These are phyloP conservation scores for Houttuynia cordata DNA, from an alignment of 164 flowering plant genomes.

Conservation along the genomic window DNA sequence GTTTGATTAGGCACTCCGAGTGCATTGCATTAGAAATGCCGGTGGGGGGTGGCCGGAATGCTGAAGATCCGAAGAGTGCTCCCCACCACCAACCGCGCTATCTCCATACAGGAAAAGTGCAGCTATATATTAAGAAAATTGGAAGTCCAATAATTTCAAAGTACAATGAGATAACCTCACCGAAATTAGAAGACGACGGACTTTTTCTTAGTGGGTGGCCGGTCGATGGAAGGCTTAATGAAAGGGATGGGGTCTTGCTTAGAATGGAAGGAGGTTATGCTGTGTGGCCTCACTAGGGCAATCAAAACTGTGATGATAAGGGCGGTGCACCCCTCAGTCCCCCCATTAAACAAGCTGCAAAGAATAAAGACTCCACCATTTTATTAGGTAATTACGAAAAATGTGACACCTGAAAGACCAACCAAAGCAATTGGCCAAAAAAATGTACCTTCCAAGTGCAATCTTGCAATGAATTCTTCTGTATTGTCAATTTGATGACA, in stretches of 20 bases:
- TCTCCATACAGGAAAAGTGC: neutral
- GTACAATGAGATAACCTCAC: neutral
- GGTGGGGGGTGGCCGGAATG: neutral
- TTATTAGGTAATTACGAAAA: too few relatives aligned
- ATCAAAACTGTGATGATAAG: neutral
- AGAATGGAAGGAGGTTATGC: neutral
- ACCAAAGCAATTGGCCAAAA: too few relatives aligned
- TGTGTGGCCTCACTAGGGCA: neutral
- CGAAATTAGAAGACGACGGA: neutral
- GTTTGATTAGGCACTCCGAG: neutral
- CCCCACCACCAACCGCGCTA: neutral
- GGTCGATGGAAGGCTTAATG: neutral
- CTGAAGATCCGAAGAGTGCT: neutral
- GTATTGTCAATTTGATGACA: too few relatives aligned
- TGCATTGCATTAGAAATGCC: neutral
- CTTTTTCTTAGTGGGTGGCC: neutral
- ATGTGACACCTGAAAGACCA: too few relatives aligned
- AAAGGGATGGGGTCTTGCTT: too few relatives aligned
- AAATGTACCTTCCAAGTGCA: too few relatives aligned
- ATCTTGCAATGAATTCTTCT: too few relatives aligned
- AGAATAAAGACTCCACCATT: too few relatives aligned
- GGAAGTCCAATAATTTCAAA: neutral
- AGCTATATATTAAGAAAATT: too few relatives aligned
- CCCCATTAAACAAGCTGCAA: neutral
- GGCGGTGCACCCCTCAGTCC: neutral